These are phyloP conservation scores for Lachnellula occidentalis DNA, from an alignment of 2,329 filamentous ascomycete species.

Conservation along the genomic window DNA sequence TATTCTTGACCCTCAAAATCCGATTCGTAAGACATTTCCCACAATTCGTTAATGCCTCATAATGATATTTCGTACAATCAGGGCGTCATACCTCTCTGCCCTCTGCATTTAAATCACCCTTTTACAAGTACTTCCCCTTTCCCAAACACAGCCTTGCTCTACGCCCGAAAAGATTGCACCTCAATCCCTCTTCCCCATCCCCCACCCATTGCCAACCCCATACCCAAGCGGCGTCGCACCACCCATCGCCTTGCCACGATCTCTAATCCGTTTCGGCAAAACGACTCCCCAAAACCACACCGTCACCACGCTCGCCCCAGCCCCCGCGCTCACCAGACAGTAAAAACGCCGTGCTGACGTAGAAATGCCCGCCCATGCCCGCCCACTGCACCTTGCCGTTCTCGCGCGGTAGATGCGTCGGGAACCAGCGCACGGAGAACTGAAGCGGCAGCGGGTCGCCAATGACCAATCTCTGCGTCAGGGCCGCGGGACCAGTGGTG, in stretches of 20 bases:
- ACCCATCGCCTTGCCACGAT: constrained; percentile 20
- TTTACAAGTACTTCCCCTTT: no score
- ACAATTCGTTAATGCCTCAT: no score
- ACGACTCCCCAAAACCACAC: constrained; percentile 58
- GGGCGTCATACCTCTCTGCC: no score
- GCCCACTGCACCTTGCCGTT: constrained; percentile 61
- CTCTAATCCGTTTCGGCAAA: constrained; percentile 40
- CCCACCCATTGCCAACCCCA: constrained; percentile 25
- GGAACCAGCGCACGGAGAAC: constrained; percentile 85
- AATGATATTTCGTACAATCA: background rate
- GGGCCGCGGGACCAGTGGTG: constrained; percentile 40
- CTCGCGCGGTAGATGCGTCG: constrained; percentile 62
- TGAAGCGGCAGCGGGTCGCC: constrained; percentile 76
- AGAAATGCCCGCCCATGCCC: constrained; percentile 59
- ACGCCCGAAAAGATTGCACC: background rate
- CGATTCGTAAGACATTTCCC: no score
- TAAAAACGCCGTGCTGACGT: constrained; percentile 59
- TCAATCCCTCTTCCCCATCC: constrained; percentile 18
- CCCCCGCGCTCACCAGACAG: constrained; percentile 52
- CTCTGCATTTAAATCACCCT: no score
- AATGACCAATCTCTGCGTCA: constrained; percentile 66
- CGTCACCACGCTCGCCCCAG: constrained; percentile 44
- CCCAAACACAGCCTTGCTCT: background rate
- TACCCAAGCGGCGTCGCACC: constrained; percentile 27
- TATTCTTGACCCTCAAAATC: no score